A percentile compares a stretch with the other conserved stretches of the same genome.
Evolutionary conservation across 1,139 yeast species (phyloP).

Genomic region (Blastobotrys raffinosifermentans): DNA sequence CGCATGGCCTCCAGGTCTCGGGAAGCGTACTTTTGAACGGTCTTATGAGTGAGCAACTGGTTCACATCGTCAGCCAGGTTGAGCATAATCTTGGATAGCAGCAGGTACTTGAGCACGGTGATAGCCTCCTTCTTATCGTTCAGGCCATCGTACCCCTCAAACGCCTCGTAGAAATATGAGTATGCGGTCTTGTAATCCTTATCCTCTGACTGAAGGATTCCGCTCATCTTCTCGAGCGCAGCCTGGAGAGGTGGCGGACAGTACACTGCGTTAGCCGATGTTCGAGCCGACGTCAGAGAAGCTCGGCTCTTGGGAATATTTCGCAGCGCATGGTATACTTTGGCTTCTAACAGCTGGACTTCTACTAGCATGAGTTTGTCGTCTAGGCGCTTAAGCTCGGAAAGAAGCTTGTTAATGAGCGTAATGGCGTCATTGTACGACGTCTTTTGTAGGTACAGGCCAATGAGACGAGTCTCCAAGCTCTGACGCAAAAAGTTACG

Average conservation of each 20-base stretch:
- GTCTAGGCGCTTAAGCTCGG: slow-evolving; percentile 87
- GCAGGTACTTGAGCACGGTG: slow-evolving; percentile 82
- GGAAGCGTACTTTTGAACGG: slow-evolving; percentile 74
- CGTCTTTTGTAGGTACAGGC: slow-evolving; percentile 60
- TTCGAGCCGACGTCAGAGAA: slow-evolving; percentile 89
- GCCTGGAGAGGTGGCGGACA: slow-evolving; percentile 95
- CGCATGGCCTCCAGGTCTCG: slow-evolving; percentile 84
- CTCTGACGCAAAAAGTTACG: slow-evolving; percentile 86
- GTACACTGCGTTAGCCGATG: slow-evolving; percentile 92
- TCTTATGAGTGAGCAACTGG: slow-evolving; percentile 67
- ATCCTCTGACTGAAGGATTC: slow-evolving; percentile 93
- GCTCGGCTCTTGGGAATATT: slow-evolving; percentile 92
- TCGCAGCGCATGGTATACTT: slow-evolving; percentile 85
- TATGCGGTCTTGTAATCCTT: slow-evolving; percentile 94
- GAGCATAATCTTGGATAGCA: slow-evolving; percentile 88
- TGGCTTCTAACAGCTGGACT: slow-evolving; percentile 86
- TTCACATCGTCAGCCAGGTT: slow-evolving; percentile 83
- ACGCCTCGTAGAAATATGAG: slow-evolving; percentile 90
- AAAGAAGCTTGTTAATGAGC: slow-evolving; percentile 64
- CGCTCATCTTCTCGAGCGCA: slow-evolving; percentile 90
- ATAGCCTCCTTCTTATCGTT: slow-evolving; percentile 58
- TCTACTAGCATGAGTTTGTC: slow-evolving; percentile 94
- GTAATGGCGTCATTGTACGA: slow-evolving; percentile 65
- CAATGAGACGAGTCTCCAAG: slow-evolving; percentile 76
- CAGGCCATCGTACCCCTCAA: slow-evolving; percentile 69